A percentile compares a stretch with the other conserved stretches of the same genome.
phyloP scores from a whole-genome alignment of 805 yeast genomes.

The Starmerella roubikii region DNA sequence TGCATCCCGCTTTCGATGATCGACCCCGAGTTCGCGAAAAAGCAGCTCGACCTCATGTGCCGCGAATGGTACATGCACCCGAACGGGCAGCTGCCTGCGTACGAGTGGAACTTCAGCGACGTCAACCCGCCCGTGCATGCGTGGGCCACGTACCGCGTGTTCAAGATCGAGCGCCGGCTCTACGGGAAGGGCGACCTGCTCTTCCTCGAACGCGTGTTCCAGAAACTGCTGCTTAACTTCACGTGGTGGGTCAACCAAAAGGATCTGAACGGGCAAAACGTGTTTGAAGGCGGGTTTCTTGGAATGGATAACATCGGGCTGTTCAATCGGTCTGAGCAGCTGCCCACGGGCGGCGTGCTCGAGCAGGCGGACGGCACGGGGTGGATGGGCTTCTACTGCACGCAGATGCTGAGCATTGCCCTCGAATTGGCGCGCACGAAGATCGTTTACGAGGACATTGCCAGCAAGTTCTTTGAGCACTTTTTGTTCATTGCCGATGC shows the following conservation, averaged over 20 bases:
- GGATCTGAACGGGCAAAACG: slow-evolving; percentile 72
- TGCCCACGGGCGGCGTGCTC: slow-evolving; percentile 80
- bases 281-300: slow-evolving; percentile 87
- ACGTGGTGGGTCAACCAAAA: slow-evolving; percentile 97
- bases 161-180: slow-evolving; percentile 74
- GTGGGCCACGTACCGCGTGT: slow-evolving; percentile 82
- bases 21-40: slow-evolving; percentile 84
- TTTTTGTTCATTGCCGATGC: slow-evolving; percentile 86
- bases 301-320: slow-evolving; percentile 89
- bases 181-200: slow-evolving; percentile 69
- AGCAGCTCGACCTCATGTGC: slow-evolving; percentile 69
- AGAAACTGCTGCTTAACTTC: slow-evolving; percentile 72
- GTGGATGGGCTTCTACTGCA: slow-evolving; percentile 89
- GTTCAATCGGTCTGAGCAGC: slow-evolving; percentile 82
- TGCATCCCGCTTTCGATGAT: slow-evolving; percentile 86
- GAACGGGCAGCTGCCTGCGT: slow-evolving; percentile 93
- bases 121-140: slow-evolving; percentile 98
- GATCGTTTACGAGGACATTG: slow-evolving; percentile 82
- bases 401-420: slow-evolving; percentile 86
- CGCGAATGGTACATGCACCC: slow-evolving; percentile 98
- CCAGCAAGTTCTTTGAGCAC: slow-evolving; percentile 88
- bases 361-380: slow-evolving; percentile 96
- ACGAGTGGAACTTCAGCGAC: slow-evolving; percentile 90
- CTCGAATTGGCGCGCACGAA: slow-evolving; percentile 76
- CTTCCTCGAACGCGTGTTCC: slow-evolving; percentile 85